These are phyloP conservation scores for Penicillium diatomitis DNA, from an alignment of 495 filamentous ascomycete genomes.

Conservation along the genomic window DNA sequence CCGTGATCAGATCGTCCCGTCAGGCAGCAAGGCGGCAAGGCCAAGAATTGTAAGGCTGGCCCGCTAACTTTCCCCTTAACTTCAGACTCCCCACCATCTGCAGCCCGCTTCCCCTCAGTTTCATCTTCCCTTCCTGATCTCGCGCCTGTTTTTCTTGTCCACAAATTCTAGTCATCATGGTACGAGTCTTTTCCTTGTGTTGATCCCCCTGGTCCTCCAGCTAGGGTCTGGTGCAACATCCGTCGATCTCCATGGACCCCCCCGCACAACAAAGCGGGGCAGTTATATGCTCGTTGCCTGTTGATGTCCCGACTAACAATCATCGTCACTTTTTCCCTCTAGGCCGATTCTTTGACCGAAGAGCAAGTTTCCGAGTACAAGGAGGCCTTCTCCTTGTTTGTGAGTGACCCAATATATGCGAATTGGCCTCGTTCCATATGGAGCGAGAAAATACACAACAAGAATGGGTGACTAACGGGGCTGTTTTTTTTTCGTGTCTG, in stretches of 20 bases:
- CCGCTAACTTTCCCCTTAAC: conserved; percentile 15
- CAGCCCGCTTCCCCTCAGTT: conserved; percentile 4
- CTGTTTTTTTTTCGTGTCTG: conserved; percentile 6
- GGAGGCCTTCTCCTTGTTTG: conserved; percentile 99
- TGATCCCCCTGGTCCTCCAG: background rate
- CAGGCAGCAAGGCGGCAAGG: background rate
- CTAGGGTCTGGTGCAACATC: background rate
- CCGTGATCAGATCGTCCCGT: too few species aligned
- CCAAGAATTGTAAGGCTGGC: conserved; percentile 13
- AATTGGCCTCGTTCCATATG: conserved; percentile 7
- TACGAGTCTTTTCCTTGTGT: background rate
- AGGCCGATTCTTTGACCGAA: conserved; percentile 93
- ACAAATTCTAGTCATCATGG: conserved; percentile 14
- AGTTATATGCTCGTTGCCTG: conserved; percentile 1
- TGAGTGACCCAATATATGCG: conserved; percentile 46
- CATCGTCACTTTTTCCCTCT: conserved; percentile 15
- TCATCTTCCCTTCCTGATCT: background rate
- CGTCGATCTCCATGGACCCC: too few species aligned
- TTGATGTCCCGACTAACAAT: conserved; percentile 14
- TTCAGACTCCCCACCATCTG: conserved; percentile 12
- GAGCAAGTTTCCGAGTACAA: conserved; percentile 99
- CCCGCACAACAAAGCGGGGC: conserved; percentile 23
- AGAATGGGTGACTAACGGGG: conserved; percentile 1
- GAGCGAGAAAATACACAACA: background rate
- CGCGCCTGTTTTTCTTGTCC: conserved; percentile 1